phyloP scores from a whole-genome alignment of 331 rosid species.

The Pyrus hybrid region DNA sequence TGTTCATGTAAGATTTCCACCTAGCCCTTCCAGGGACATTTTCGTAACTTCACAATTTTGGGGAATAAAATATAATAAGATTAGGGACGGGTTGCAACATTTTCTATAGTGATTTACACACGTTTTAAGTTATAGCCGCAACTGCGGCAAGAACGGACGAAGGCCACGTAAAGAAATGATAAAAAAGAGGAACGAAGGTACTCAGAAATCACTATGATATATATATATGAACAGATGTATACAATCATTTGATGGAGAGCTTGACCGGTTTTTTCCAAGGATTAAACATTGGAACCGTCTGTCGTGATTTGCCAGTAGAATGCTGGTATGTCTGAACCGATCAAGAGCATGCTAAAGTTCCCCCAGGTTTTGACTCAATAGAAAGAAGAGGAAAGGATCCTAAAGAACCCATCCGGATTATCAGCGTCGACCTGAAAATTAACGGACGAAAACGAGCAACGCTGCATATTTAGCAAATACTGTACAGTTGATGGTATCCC shows the following conservation, averaged over 20 bases:
- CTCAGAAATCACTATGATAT: neutral
- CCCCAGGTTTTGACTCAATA: slow-evolving; percentile 35
- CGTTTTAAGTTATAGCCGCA: too few species aligned
- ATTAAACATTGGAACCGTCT: neutral
- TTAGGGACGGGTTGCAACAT: too few species aligned
- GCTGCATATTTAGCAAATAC: neutral
- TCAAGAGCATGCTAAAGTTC: neutral
- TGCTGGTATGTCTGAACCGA: neutral
- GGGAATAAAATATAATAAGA: too few species aligned
- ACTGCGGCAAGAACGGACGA: too few species aligned
- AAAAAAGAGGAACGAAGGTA: neutral
- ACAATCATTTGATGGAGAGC: neutral
- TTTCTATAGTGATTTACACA: too few species aligned
- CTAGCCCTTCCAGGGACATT: too few species aligned
- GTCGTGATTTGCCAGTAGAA: neutral
- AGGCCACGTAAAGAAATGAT: neutral
- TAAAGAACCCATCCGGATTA: slow-evolving; percentile 90
- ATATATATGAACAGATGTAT: neutral
- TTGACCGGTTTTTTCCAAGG: neutral
- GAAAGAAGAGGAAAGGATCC: slow-evolving; percentile 79
- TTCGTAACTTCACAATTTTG: too few species aligned
- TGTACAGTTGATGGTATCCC: neutral
- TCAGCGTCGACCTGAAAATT: slow-evolving; percentile 77
- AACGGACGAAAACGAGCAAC: neutral
- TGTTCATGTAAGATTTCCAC: too few species aligned